These are phyloP conservation scores for Lachnellula hyalina DNA, from an alignment of 2,329 filamentous ascomycete species.

Conservation along the genomic window DNA sequence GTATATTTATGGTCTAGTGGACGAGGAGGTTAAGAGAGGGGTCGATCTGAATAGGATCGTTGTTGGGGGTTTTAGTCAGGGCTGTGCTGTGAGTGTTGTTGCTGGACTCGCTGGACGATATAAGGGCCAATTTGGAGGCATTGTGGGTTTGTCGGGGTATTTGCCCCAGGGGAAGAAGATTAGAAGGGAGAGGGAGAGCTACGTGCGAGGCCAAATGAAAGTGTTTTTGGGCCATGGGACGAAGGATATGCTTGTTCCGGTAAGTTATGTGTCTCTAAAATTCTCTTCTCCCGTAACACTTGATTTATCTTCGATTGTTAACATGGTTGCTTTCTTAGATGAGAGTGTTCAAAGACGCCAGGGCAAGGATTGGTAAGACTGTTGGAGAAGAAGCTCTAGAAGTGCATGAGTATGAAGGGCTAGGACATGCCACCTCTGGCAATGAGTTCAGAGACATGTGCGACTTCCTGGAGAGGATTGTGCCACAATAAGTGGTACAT, in stretches of 20 bases:
- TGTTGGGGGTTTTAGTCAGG: conserved; percentile 79
- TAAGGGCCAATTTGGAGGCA: conserved; percentile 65
- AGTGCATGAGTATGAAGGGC: conserved; percentile 42
- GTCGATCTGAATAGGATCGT: conserved; percentile 77
- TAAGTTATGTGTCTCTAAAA: not conserved
- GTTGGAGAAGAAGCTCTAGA: conserved; percentile 35
- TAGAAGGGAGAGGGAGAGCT: conserved; percentile 33
- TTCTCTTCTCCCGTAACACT: too few species aligned
- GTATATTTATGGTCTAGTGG: conserved; percentile 72
- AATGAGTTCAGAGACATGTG: conserved; percentile 42
- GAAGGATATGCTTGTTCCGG: conserved; percentile 42
- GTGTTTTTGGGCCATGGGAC: conserved; percentile 43
- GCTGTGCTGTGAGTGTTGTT: conserved; percentile 77
- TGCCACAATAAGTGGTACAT: conserved; percentile 6
- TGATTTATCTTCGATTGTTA: too few species aligned
- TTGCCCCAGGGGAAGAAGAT: conserved; percentile 39
- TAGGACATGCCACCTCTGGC: conserved; percentile 40
- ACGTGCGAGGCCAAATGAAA: conserved; percentile 33
- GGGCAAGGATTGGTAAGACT: conserved; percentile 31
- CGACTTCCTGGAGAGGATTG: conserved; percentile 25
- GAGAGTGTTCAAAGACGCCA: conserved; percentile 37
- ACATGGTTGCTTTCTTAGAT: conserved; percentile 19
- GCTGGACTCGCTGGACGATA: conserved; percentile 54
- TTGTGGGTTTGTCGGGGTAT: conserved; percentile 69
- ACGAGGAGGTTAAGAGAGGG: conserved; percentile 70